Percentiles rank a stretch among this genome's conserved stretches.
phyloP scores from a whole-genome alignment of 2,329 filamentous ascomycete species.

The Byssothecium circinans region DNA sequence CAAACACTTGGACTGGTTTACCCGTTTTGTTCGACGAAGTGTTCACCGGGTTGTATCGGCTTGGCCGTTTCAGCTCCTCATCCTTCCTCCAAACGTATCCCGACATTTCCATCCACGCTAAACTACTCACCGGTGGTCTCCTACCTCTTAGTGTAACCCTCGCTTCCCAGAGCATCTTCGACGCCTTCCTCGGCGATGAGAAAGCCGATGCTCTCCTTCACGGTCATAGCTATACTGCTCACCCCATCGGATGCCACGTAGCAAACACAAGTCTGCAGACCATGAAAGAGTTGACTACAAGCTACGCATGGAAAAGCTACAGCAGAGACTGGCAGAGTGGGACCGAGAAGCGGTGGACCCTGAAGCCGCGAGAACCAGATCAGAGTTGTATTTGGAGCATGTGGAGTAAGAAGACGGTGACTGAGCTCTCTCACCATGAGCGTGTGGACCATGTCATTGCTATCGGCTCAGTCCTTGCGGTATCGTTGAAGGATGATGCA shows the following conservation, averaged over 20 bases:
- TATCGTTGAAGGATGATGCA: conserved; percentile 56
- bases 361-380: not conserved
- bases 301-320: conserved; percentile 13
- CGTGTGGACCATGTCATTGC: conserved; percentile 69
- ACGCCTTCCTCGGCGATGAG: conserved; percentile 68
- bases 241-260: conserved; percentile 78
- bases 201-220: conserved; percentile 81
- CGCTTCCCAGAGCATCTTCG: conserved; percentile 73
- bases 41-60: conserved; percentile 81
- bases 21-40: conserved; percentile 85
- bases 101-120: conserved; percentile 80
- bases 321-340: conserved; percentile 5
- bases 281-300: conserved; percentile 46
- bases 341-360: not conserved
- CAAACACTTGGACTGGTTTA: conserved; percentile 65
- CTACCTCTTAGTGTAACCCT: conserved; percentile 76
- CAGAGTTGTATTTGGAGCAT: conserved; percentile 61
- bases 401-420: conserved; percentile 66
- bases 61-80: conserved; percentile 71
- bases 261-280: conserved; percentile 66
- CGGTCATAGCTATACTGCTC: conserved; percentile 85
- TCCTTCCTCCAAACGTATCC: conserved; percentile 69
- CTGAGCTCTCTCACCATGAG: conserved; percentile 58
- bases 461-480: conserved; percentile 72
- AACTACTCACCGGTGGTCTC: conserved; percentile 78